Conservation (phyloP, 2,329 filamentous ascomycete genomes). For the Cercospora berteroae region DNA sequence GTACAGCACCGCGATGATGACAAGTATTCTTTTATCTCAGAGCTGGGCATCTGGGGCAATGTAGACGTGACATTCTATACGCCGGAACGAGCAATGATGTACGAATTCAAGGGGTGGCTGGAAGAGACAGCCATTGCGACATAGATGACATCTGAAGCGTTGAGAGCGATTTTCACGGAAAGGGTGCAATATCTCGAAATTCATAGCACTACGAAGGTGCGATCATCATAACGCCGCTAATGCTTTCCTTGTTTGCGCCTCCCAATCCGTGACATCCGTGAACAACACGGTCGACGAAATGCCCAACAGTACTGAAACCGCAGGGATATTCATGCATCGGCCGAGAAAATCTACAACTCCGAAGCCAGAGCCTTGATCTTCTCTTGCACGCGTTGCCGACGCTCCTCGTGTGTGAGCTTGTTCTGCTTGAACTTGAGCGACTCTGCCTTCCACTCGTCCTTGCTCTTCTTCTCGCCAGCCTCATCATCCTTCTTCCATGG, state of each 20-base stretch:
- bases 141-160: neutral
- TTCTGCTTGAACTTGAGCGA: constrained; percentile 78
- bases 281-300: neutral
- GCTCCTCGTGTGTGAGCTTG: constrained; percentile 83
- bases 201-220: constrained; percentile 12
- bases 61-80: neutral
- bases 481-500: constrained; percentile 88
- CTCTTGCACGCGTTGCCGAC: constrained; percentile 76
- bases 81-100: neutral
- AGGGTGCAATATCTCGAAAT: constrained; percentile 17
- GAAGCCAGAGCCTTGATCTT: constrained; percentile 80
- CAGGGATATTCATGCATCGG: neutral
- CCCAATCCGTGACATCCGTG: constrained; percentile 13
- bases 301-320: neutral
- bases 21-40: neutral
- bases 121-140: neutral
- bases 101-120: neutral
- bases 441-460: constrained; percentile 74
- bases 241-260: constrained; percentile 9
- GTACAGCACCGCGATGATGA: constrained; percentile 1
- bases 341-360: constrained; percentile 26
- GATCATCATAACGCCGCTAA: constrained; percentile 14
- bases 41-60: neutral
- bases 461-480: constrained; percentile 84
- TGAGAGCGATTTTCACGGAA: constrained; percentile 11